phyloP scores from a whole-genome alignment of 2,329 filamentous ascomycete species.

The Aspergillus sp. region DNA sequence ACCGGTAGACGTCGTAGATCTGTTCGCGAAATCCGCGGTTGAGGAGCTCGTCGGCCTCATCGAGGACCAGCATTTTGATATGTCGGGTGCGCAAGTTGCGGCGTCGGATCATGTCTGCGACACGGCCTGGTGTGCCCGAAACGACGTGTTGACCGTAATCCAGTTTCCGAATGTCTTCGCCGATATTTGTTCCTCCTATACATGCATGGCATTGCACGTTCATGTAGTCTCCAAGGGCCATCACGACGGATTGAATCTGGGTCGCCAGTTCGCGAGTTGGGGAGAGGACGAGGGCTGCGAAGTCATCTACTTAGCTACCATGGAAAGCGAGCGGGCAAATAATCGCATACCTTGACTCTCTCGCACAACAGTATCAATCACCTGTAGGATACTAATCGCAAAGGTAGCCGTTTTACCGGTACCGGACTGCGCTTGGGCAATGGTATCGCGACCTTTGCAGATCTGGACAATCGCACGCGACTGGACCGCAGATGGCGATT shows the following conservation, averaged over 20 bases:
- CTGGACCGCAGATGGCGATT: constrained; percentile 95
- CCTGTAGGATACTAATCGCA: constrained; percentile 90
- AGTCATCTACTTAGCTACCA: constrained; percentile 2
- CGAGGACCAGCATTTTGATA: constrained; percentile 71
- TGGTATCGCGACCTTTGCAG: constrained; percentile 97
- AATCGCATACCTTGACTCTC: constrained; percentile 62
- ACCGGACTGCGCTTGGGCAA: constrained; percentile 94
- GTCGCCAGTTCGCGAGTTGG: constrained; percentile 94
- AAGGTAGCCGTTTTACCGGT: constrained; percentile 97
- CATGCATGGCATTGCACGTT: constrained; percentile 98
- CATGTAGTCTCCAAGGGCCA: constrained; percentile 99
- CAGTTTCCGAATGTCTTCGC: constrained; percentile 94
- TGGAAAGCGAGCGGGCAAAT: background rate
- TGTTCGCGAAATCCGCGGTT: constrained; percentile 96
- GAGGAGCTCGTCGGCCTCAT: constrained; percentile 70
- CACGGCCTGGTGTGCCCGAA: constrained; percentile 91
- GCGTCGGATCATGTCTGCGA: constrained; percentile 74
- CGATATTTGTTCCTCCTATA: constrained; percentile 95
- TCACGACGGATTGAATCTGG: constrained; percentile 96
- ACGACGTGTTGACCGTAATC: constrained; percentile 98
- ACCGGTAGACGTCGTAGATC: constrained; percentile 98
- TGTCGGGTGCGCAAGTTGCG: constrained; percentile 63
- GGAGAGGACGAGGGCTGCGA: constrained; percentile 74
- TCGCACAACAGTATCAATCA: constrained; percentile 86
- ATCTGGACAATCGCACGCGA: constrained; percentile 97